Evolutionary conservation across 441 rosid genomes (phyloP), one percentile per base, ranked within the genome.

Genomic region (Corymbia calophylla): DNA sequence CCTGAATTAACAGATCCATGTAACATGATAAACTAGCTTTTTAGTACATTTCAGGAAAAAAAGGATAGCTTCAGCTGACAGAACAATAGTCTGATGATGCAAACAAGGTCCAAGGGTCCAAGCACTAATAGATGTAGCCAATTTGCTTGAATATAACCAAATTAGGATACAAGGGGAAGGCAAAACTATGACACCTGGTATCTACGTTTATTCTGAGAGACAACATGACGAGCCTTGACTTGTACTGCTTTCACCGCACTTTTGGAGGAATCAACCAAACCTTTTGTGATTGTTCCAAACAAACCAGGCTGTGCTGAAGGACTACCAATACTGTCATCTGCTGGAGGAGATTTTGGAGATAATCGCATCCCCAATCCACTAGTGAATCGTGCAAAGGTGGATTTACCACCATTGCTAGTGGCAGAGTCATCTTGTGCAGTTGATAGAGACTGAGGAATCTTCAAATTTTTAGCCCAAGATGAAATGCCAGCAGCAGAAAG

Each of bases 211-310:
- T 98, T 98, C 93, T 98, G 99, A 18, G 99, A 98, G 88, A 97
- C 99, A 90, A 94, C 99, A 91, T 98, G 99, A 14, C 99, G 94
- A 89, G 99, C 99, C 96, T 95, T 98, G 91, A 97, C 98, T 92
- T 97, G 99, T 27, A 98, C 99, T 31, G 99, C 99, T 95, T 97
- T 98, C 87, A 97, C 99, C 51, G 99, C 99, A 93, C 93, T 97
- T 93, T 95, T 97, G 32, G 99, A 98, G 32, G 98, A 94, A 93
- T 98, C 98, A 44, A 98, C 98, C 90, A 98, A 93, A 27, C 99
- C 99, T 91, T 95, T 97, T 2, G 98, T 95, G 89, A 98, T 92
- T 47, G 99, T 92, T 87, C 97, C 99, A 91, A 98, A 54, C 51
- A 97, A 94, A 92, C 99, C 95, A 44, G 99, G 70, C 90, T 95